Conservation (phyloP, 2,329 filamentous ascomycete species). For the Aspergillus thermomutatus region DNA sequence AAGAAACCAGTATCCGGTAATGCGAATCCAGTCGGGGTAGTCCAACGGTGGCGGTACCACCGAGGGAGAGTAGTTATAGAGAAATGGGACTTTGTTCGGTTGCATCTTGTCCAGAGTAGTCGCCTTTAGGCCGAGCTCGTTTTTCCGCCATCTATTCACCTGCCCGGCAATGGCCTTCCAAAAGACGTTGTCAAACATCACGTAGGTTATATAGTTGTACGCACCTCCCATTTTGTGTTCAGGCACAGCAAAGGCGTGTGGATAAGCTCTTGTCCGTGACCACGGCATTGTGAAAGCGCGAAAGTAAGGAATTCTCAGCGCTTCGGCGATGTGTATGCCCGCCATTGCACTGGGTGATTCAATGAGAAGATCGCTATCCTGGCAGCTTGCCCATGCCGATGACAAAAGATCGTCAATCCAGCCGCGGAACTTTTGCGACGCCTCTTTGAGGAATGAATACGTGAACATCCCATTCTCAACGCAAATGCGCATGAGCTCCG, state of each 20-base stretch:
- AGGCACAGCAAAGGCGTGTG: constrained; percentile 91
- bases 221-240: constrained; percentile 91
- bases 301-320: constrained; percentile 89
- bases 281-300: constrained; percentile 98
- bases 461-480: constrained; percentile 98
- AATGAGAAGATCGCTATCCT: constrained; percentile 84
- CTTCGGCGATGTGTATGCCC: constrained; percentile 95
- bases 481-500: constrained; percentile 91
- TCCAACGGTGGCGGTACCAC: constrained; percentile 94
- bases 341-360: constrained; percentile 97
- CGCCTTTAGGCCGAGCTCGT: constrained; percentile 70
- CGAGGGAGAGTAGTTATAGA: constrained; percentile 94
- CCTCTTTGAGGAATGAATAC: constrained; percentile 81
- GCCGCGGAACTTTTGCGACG: constrained; percentile 81
- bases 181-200: constrained; percentile 95
- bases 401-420: constrained; percentile 88
- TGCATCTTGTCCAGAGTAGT: constrained; percentile 90
- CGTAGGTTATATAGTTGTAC: constrained; percentile 93
- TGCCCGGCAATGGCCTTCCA: constrained; percentile 92
- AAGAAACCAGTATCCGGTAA: constrained; percentile 97
- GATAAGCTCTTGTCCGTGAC: constrained; percentile 92
- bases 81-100: constrained; percentile 93
- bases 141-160: constrained; percentile 89
- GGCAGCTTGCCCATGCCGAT: constrained; percentile 78
- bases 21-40: constrained; percentile 95